phyloP scores from a whole-genome alignment of 2,329 filamentous ascomycete genomes.

The Fusarium hostae region DNA sequence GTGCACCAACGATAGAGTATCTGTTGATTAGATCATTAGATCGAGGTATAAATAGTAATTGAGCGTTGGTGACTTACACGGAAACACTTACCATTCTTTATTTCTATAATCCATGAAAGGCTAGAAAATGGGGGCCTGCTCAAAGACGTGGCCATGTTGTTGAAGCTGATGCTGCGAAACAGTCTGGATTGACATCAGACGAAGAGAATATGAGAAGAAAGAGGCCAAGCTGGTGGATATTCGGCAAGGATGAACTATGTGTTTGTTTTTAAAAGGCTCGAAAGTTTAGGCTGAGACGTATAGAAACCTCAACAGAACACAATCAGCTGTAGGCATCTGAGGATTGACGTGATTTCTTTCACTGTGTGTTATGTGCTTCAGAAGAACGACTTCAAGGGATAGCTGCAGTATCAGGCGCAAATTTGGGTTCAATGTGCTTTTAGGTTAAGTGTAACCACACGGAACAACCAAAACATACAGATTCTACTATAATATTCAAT shows the following conservation, averaged over 20 bases:
- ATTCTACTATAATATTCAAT: not conserved
- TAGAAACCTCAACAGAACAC: not conserved
- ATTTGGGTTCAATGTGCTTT: not conserved
- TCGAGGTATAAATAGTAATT: not conserved
- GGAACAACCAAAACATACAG: not conserved
- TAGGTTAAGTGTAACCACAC: not conserved
- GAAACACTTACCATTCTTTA: not conserved
- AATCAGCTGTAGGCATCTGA: not conserved
- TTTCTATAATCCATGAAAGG: not conserved
- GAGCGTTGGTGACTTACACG: not conserved
- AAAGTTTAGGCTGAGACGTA: too few relatives aligned
- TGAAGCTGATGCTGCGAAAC: not conserved
- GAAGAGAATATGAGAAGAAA: not conserved
- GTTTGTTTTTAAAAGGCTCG: too few relatives aligned
- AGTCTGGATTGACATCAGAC: not conserved
- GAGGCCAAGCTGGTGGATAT: not conserved
- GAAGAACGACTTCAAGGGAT: not conserved
- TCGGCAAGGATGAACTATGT: not conserved
- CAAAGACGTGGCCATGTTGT: not conserved
- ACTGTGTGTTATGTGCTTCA: not conserved
- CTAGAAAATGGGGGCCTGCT: rapidly evolving
- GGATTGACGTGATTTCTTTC: not conserved
- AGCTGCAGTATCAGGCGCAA: too few relatives aligned
- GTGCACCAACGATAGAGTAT: not conserved
- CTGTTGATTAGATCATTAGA: not conserved